These are phyloP conservation scores for Cnidoscolus chayamansa DNA, from an alignment of 441 rosid genomes.

Conservation along the genomic window DNA sequence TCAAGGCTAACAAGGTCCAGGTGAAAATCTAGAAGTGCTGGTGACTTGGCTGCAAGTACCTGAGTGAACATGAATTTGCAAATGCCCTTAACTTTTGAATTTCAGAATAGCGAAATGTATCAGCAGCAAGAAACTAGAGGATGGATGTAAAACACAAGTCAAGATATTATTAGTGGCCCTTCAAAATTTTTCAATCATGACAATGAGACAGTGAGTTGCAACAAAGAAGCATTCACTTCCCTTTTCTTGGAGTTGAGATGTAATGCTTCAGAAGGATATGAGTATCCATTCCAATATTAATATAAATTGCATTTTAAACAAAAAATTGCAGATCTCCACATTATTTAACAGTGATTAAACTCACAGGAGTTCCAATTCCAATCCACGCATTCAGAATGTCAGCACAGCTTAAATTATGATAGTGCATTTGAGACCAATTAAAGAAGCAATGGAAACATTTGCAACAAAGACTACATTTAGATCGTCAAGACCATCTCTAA, in stretches of 20 bases:
- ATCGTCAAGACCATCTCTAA: background rate
- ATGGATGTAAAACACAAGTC: background rate
- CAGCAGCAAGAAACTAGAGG: background rate
- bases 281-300: background rate
- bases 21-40: constrained; percentile 76
- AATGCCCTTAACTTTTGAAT: background rate
- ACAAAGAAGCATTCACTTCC: background rate
- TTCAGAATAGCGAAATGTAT: background rate
- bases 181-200: background rate
- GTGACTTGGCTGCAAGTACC: constrained; percentile 77
- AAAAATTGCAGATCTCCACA: background rate
- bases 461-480: constrained; percentile 1
- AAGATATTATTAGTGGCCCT: background rate
- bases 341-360: background rate
- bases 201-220: background rate
- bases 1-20: constrained; percentile 79
- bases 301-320: background rate
- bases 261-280: background rate
- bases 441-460: background rate
- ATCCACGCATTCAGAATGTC: background rate
- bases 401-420: background rate
- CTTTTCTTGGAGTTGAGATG: background rate
- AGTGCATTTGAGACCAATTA: background rate
- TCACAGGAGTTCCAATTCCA: background rate
- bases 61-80: constrained; percentile 27